These are phyloP conservation scores for Irpex sp. DNA, from an alignment of 1,284 basidiomycete species.

Conservation along the genomic window DNA sequence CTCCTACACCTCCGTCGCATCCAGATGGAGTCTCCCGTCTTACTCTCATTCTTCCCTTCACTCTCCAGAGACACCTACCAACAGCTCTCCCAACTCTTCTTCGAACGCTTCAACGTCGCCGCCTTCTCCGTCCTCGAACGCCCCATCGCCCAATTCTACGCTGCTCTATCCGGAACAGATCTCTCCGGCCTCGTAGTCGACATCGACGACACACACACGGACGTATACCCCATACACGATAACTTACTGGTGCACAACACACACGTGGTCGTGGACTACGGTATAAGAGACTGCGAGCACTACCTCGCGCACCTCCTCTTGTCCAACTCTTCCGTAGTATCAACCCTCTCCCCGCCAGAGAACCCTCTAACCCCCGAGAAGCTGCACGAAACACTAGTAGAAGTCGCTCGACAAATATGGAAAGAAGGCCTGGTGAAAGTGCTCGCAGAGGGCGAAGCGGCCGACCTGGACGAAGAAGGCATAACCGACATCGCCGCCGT, in stretches of 20 bases:
- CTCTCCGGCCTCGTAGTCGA: constrained; percentile 85
- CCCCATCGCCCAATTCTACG: constrained; percentile 82
- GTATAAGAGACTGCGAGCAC: constrained; percentile 70
- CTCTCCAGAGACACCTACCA: constrained; percentile 76
- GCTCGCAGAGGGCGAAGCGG: constrained; percentile 68
- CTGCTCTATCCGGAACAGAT: constrained; percentile 49
- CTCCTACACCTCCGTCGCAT: constrained; percentile 75
- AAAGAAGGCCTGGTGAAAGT: constrained; percentile 62
- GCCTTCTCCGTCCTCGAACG: constrained; percentile 83
- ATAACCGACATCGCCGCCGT: constrained; percentile 83
- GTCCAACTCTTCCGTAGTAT: constrained; percentile 62
- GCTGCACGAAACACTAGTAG: constrained; percentile 47
- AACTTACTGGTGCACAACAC: constrained; percentile 64
- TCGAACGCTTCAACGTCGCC: constrained; percentile 94
- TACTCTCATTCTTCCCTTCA: constrained; percentile 71
- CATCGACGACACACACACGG: constrained; percentile 74
- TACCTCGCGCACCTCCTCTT: constrained; percentile 74
- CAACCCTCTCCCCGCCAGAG: constrained; percentile 54
- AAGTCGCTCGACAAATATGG: constrained; percentile 60
- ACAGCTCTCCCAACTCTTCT: constrained; percentile 82
- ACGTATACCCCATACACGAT: constrained; percentile 81
- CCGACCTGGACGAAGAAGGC: constrained; percentile 71
- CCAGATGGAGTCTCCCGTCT: constrained; percentile 84
- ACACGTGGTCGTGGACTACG: constrained; percentile 59
- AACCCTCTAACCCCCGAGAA: constrained; percentile 41